Evolutionary conservation across 331 rosid genomes (phyloP), one percentile per base, ranked within the genome.

Genomic region (Phaseolus coccineus): DNA sequence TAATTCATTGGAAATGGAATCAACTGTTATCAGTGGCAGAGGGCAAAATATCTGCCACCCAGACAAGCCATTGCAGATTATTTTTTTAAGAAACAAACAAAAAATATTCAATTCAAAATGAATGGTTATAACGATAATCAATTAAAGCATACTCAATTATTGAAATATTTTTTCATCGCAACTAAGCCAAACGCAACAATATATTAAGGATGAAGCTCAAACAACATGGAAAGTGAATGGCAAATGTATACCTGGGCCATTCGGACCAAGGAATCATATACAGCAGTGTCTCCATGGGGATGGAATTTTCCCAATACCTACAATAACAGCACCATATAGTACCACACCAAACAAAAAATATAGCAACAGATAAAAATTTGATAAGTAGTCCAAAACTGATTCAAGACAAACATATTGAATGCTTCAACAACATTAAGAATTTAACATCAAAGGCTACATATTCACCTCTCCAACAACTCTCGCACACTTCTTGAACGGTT

Each of bases 391-490:
- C 71, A 67, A 79, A 48, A 61, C 71, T 70, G 57, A 14, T 30
- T 78, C 62, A n/a, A 58, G 77, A 58, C 16, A 4, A 74, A 79
- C 62, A 39, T 22, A 81, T 44, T 28, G 24, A 13, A 40, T 42
- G 52, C 75, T 59, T 40, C 48, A 2, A 71, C 76, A 48, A 22
- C 24, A 46, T 33, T 64, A 46, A 68, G 69, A 73, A 35, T 73
- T 46, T 46, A 55, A 70, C 70, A 75, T 30, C 31, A 15, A 42
- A 14, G 33, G 63, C 76, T 40, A 73, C 73, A 74, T 37, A 75
- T 73, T 77, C 81, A 90, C 98, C 99, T 95, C 99, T 89, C 99
- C 99, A 84, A 95, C 99, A 74, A 95, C 99, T 89, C 99, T 91
- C 22, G 99, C 99, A 77, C 99, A 91, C 89, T 95, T 95, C 96